Conservation (phyloP, 257 asterid genomes). For the Ballota nigra region DNA sequence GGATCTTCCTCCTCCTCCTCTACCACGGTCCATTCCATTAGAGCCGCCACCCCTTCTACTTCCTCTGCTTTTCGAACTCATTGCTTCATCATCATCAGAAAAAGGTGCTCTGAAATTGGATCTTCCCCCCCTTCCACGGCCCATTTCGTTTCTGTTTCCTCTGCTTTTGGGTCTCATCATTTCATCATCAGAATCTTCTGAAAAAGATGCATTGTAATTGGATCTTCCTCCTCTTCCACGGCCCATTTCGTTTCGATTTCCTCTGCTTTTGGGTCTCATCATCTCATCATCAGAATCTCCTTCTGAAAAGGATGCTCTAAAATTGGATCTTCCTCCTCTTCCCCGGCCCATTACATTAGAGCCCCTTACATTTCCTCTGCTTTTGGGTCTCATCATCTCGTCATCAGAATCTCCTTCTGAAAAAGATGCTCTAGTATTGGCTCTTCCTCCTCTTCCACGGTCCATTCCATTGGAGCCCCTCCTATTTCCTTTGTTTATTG, state of each 20-base stretch:
- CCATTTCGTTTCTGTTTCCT: slow-evolving; percentile 29
- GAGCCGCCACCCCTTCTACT: slow-evolving; percentile 32
- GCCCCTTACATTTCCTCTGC: slow-evolving; percentile 27
- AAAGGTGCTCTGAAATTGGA: slow-evolving; percentile 22
- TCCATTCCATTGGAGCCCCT: slow-evolving; percentile 31
- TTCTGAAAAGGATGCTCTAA: slow-evolving; percentile 35
- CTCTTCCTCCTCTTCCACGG: slow-evolving; percentile 24
- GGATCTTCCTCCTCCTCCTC: slow-evolving; percentile 42
- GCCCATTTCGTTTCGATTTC: slow-evolving; percentile 24
- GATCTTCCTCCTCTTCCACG: slow-evolving; percentile 34
- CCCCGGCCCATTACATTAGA: slow-evolving; percentile 22
- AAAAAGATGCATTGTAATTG: slow-evolving; percentile 25
- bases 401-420: slow-evolving; percentile 48
- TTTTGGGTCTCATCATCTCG: slow-evolving; percentile 34
- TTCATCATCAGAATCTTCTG: slow-evolving; percentile 50
- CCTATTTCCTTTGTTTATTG: slow-evolving; percentile 36
- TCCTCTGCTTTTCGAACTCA: slow-evolving; percentile 38
- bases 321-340: slow-evolving; percentile 30
- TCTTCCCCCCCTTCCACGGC: slow-evolving; percentile 29
- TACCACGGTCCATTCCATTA: slow-evolving; percentile 26
- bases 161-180: slow-evolving; percentile 31
- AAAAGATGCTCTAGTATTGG: slow-evolving; percentile 22
- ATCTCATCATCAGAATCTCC: slow-evolving; percentile 46
- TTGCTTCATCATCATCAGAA: slow-evolving; percentile 52
- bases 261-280: slow-evolving; percentile 33